These are phyloP conservation scores for Phytophthora ramorum DNA, from an alignment of 352 stramenopile species.

Conservation along the genomic window DNA sequence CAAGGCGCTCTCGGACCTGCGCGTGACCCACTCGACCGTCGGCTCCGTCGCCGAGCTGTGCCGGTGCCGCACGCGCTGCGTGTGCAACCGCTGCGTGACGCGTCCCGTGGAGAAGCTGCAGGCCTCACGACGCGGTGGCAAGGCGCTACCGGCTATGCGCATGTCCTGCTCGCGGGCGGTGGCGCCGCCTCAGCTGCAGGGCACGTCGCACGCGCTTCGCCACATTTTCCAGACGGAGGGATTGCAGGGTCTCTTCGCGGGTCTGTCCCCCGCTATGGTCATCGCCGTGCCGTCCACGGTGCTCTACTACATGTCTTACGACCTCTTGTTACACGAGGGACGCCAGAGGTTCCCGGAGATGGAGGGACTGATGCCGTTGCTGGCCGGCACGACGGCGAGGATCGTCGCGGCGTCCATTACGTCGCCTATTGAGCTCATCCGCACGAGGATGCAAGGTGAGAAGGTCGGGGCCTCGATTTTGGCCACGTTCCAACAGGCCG, in stretches of 20 bases:
- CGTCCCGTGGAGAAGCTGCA: constrained; percentile 54
- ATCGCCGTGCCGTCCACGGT: constrained; percentile 95
- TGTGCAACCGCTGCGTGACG: constrained; percentile 61
- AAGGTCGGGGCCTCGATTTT: constrained; percentile 38
- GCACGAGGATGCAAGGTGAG: constrained; percentile 86
- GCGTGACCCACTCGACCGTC: constrained; percentile 24
- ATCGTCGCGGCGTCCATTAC: constrained; percentile 81
- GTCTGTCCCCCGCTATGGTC: constrained; percentile 91
- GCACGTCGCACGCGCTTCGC: constrained; percentile 70
- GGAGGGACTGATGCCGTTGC: constrained; percentile 57
- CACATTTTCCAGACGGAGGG: constrained; percentile 89
- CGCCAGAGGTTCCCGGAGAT: constrained; percentile 43
- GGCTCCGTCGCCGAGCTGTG: constrained; percentile 45
- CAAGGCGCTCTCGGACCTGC: constrained; percentile 25
- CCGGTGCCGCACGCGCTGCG: constrained; percentile 53
- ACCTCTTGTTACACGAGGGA: constrained; percentile 74
- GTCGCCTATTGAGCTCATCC: constrained; percentile 89
- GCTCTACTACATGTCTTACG: constrained; percentile 96
- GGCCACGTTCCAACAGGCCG: constrained; percentile 60
- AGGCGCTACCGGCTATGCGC: constrained; percentile 43
- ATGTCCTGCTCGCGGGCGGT: constrained; percentile 51
- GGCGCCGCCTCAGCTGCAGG: constrained; percentile 45
- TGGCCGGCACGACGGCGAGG: constrained; percentile 72
- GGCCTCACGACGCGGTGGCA: constrained; percentile 25
- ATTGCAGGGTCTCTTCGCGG: constrained; percentile 82